phyloP scores from a whole-genome alignment of 2,329 filamentous ascomycete species.

The Chalaropsis ovoidea region DNA sequence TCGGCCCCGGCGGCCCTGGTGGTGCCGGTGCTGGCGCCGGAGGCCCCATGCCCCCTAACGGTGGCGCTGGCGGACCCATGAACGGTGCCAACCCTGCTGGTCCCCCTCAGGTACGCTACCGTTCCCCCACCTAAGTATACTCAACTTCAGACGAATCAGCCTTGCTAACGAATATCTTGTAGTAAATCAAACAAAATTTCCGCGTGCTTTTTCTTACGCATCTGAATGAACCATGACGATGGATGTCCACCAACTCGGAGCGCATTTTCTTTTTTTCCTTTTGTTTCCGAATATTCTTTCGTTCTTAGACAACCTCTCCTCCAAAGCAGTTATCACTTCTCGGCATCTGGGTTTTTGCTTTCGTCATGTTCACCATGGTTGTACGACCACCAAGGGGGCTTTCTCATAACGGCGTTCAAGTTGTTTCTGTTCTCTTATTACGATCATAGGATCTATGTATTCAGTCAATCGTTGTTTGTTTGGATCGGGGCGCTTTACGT shows the following conservation, averaged over 20 bases:
- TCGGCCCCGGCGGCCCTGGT: conserved; percentile 38
- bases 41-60: conserved; percentile 34
- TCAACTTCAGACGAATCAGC: not conserved
- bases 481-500: conserved; percentile 21
- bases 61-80: conserved; percentile 33
- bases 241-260: conserved; percentile 22
- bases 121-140: conserved; percentile 10
- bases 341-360: conserved; percentile 22
- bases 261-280: conserved; percentile 15
- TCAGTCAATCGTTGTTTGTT: conserved; percentile 23
- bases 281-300: conserved; percentile 17
- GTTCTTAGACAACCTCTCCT: conserved; percentile 18
- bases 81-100: conserved; percentile 34
- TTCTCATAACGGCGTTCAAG: conserved; percentile 24
- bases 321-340: conserved; percentile 16
- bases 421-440: conserved; percentile 25
- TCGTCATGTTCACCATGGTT: conserved; percentile 26
- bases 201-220: conserved; percentile 26
- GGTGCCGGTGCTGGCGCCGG: conserved; percentile 33
- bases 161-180: conserved; percentile 18
- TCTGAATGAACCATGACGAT: conserved; percentile 25
- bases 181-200: conserved; percentile 24
- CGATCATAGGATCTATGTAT: conserved; percentile 25
- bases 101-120: conserved; percentile 34
- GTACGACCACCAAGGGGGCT: conserved; percentile 23